These are phyloP conservation scores for Rubroboletus pulcherrimus DNA, from an alignment of 768 basidiomycete species.

Conservation along the genomic window DNA sequence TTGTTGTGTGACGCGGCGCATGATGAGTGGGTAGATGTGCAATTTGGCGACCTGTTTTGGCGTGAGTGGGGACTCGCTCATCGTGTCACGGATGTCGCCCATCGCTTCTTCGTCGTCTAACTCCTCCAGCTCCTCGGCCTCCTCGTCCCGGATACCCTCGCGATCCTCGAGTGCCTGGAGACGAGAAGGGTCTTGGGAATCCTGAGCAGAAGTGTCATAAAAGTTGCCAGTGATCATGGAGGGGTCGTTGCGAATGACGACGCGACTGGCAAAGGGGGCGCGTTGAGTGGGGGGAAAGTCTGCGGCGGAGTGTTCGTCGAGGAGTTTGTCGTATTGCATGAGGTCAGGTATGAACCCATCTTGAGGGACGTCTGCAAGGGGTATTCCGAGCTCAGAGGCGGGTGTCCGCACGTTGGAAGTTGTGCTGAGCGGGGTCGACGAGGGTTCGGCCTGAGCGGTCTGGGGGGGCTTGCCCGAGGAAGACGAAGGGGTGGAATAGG, in stretches of 20 bases:
- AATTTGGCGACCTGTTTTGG: constrained; percentile 30
- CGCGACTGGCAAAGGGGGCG: constrained; percentile 55
- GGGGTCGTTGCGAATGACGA: constrained; percentile 68
- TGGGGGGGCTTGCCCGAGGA: constrained; percentile 4
- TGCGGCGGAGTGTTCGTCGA: constrained; percentile 56
- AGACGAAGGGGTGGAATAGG: constrained; percentile 16
- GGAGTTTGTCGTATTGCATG: constrained; percentile 55
- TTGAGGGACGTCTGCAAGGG: constrained; percentile 21
- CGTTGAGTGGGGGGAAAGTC: constrained; percentile 51
- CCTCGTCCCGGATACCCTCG: constrained; percentile 9
- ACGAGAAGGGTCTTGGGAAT: neutral
- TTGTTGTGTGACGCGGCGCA: constrained; percentile 74
- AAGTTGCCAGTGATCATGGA: constrained; percentile 52
- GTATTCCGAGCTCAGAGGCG: constrained; percentile 8
- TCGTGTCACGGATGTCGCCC: constrained; percentile 13
- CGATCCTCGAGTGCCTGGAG: constrained; percentile 2
- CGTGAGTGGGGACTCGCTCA: constrained; percentile 16
- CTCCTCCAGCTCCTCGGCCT: constrained; percentile 16
- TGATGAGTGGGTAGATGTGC: constrained; percentile 40
- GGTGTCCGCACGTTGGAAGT: neutral
- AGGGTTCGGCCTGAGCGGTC: constrained; percentile 1
- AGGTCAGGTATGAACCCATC: constrained; percentile 51
- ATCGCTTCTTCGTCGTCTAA: constrained; percentile 20
- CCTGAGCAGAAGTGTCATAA: constrained; percentile 18
- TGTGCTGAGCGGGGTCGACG: constrained; percentile 1